Evolutionary conservation across 164 flowering plant species (phyloP), one percentile per base, ranked within the genome.

Genomic region (Macadamia integrifolia): DNA sequence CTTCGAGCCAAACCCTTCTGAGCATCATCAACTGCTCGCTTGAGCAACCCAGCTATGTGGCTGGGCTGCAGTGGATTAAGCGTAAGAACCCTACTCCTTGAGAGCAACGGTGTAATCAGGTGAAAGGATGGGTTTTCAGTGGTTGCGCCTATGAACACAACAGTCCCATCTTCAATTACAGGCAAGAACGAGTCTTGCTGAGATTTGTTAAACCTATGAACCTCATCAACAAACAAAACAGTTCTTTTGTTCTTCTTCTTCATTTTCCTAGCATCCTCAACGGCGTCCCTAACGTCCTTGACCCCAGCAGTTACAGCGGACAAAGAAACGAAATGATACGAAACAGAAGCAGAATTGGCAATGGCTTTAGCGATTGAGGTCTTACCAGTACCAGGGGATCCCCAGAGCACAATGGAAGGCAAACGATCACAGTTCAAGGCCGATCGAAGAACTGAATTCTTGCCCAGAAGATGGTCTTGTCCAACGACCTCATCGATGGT

Each of bases 111-210:
- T 2, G 93, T 88, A 12, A 83, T 78, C 84, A 92, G 75, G 74
- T 90, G 96, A 74, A 92, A 92, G 0, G 96, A 90, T 0, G 98
- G 98, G 75, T 92, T 92, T 79, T 92, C 98, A 0, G 98, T 92
- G 6, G 96, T 92, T 10, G 98, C 98, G 0, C 97, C 98, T 11
- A 92, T 64, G 49, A 92, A 88, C 42, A 90, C 86, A 64, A 92
- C 68, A 55, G 84, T 85, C 3, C 97, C 96, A 72, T 90, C 95
- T 64, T 92, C 98, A 56, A 92, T 88, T 0, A 88, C 85, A 1
- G 96, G 98, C 76, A 92, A 78, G 71, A 92, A 86, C 0, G 95
- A 86, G 50, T 92, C 96, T 64, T 87, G 95, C 57, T 92, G 98
- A 0, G 95, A 81, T 69, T 92, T 92, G 69, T 85, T 90, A 72